These are phyloP conservation scores for Solidago caesia DNA, from an alignment of 129 eudicot species.

Conservation along the genomic window DNA sequence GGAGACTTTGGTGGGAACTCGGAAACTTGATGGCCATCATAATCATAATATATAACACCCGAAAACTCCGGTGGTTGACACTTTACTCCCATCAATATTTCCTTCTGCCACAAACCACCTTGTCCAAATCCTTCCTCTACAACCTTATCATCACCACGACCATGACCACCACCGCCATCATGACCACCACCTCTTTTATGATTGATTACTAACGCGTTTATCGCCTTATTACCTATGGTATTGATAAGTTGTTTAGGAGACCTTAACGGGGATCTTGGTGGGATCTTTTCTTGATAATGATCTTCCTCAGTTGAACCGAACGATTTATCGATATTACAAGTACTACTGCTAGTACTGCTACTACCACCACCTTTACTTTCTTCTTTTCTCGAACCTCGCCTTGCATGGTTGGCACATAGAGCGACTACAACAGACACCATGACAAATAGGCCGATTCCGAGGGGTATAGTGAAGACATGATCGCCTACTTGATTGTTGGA, in stretches of 20 bases:
- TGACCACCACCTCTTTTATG: slow-evolving; percentile 14
- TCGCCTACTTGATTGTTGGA: slow-evolving; percentile 12
- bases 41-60: slow-evolving; percentile 73
- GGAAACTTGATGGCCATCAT: slow-evolving; percentile 49
- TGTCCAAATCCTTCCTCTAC: slow-evolving; percentile 55
- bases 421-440: slow-evolving; percentile 43
- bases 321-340: not conserved
- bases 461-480: slow-evolving; percentile 34
- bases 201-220: slow-evolving; percentile 22
- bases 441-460: slow-evolving; percentile 57
- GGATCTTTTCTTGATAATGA: slow-evolving; percentile 31
- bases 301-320: slow-evolving; percentile 18
- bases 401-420: slow-evolving; percentile 61
- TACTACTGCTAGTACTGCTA: not conserved
- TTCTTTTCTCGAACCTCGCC: slow-evolving; percentile 25
- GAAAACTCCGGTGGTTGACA: slow-evolving; percentile 86
- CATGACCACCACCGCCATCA: not conserved
- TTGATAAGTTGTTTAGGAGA: slow-evolving; percentile 50
- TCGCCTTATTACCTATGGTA: slow-evolving; percentile 45
- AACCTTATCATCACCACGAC: slow-evolving; percentile 6
- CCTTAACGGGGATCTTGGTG: slow-evolving; percentile 43
- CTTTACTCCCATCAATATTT: slow-evolving; percentile 81
- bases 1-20: slow-evolving; percentile 83
- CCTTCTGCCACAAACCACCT: slow-evolving; percentile 81
- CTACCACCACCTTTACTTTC: not conserved